phyloP scores from a whole-genome alignment of 106 monocot species.

The Acorus calamus region DNA sequence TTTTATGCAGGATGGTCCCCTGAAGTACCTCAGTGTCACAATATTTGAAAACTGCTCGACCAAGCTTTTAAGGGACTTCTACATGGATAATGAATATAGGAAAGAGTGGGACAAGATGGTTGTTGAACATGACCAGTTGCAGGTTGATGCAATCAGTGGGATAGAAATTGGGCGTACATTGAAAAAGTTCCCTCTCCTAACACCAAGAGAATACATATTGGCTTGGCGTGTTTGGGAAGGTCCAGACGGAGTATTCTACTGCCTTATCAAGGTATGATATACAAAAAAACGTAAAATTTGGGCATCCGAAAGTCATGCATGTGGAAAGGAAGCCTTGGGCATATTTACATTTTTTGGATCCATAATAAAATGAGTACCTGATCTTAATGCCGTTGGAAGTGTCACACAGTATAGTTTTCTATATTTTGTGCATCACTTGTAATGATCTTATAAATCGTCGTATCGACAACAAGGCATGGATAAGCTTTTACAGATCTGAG shows the following conservation, averaged over 20 bases:
- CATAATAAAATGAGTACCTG: too few relatives aligned
- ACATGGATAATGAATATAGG: slow-evolving; percentile 95
- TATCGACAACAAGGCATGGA: too few relatives aligned
- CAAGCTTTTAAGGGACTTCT: slow-evolving; percentile 82
- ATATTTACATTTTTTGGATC: too few relatives aligned
- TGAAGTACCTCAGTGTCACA: slow-evolving; percentile 71
- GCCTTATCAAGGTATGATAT: slow-evolving; percentile 58
- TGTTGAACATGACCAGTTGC: slow-evolving; percentile 49
- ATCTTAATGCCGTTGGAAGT: too few relatives aligned
- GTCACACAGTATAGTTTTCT: too few relatives aligned
- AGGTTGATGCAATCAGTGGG: slow-evolving; percentile 49
- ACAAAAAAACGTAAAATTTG: too few relatives aligned
- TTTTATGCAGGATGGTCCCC: slow-evolving; percentile 54
- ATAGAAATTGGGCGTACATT: slow-evolving; percentile 64
- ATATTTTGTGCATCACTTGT: too few relatives aligned
- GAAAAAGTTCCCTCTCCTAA: slow-evolving; percentile 77
- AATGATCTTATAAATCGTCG: too few relatives aligned
- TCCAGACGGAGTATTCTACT: slow-evolving; percentile 65
- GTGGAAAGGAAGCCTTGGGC: too few relatives aligned
- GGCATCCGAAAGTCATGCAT: too few relatives aligned
- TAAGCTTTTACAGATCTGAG: too few relatives aligned
- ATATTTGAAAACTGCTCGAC: slow-evolving; percentile 66
- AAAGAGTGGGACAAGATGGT: slow-evolving; percentile 88
- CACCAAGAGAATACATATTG: slow-evolving; percentile 81
- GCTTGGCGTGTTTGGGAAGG: slow-evolving; percentile 93